A percentile compares a stretch with the other conserved stretches of the same genome.
Evolutionary conservation across 352 stramenopile genomes (phyloP).

Genomic region (Phytophthora syringae): DNA sequence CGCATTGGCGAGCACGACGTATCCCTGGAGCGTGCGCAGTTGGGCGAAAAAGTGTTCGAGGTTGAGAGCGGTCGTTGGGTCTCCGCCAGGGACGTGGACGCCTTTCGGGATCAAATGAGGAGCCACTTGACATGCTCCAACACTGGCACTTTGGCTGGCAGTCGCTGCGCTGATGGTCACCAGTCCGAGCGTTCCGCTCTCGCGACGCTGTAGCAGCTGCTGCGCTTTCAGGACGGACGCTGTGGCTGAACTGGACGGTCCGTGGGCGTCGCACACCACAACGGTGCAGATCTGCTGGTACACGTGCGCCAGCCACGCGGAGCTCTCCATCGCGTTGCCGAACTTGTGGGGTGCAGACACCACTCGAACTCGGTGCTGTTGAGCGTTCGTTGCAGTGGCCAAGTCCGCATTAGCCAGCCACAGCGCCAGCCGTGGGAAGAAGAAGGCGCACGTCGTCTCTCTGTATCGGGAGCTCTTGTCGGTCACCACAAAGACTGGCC

Average conservation of each 20-base stretch:
- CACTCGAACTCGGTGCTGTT: conserved; percentile 41
- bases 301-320: conserved; percentile 49
- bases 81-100: conserved; percentile 34
- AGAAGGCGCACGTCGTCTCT: conserved; percentile 46
- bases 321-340: conserved; percentile 37
- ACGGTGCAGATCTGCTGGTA: conserved; percentile 51
- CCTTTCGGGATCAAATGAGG: conserved; percentile 55
- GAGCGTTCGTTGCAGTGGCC: not conserved
- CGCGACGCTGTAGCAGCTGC: too few relatives aligned
- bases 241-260: conserved; percentile 8
- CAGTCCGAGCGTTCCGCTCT: conserved; percentile 49
- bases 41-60: conserved; percentile 76
- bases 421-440: conserved; percentile 61
- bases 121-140: conserved; percentile 40
- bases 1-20: conserved; percentile 39
- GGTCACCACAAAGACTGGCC: conserved; percentile 61
- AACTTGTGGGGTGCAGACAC: conserved; percentile 54
- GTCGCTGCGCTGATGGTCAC: conserved; percentile 46
- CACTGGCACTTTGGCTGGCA: conserved; percentile 37
- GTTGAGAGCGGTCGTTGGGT: conserved; percentile 21
- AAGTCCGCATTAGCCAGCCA: conserved; percentile 38
- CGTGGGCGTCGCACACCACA: conserved; percentile 27
- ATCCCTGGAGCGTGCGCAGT: conserved; percentile 57
- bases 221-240: too few relatives aligned
- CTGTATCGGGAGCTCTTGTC: conserved; percentile 57